A percentile compares a stretch with the other conserved stretches of the same genome.
Conservation (phyloP, 139 green algal species). For the Coelastrella sp. region DNA sequence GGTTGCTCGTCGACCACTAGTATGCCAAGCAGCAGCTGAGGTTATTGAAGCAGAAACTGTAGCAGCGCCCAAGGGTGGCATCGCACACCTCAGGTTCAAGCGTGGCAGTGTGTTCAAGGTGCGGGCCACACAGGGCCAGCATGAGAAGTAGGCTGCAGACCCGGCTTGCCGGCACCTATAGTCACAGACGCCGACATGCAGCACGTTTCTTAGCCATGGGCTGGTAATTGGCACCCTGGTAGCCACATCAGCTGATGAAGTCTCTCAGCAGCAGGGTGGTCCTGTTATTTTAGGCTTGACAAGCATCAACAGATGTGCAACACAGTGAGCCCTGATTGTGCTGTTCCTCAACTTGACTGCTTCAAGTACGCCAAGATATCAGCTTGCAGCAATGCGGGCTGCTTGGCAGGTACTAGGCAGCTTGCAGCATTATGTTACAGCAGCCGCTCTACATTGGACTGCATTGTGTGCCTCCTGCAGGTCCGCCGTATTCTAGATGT, state of each 20-base stretch:
- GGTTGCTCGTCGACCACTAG: constrained; percentile 50
- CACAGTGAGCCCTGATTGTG: too few species aligned
- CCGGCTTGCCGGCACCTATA: neutral
- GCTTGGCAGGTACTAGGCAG: neutral
- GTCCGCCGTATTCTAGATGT: constrained; percentile 92
- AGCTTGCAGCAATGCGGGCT: neutral
- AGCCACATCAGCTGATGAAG: too few species aligned
- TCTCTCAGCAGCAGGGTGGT: too few species aligned
- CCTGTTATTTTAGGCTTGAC: too few species aligned
- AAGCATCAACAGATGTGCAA: too few species aligned
- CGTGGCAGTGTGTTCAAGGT: constrained; percentile 82
- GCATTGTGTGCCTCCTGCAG: constrained; percentile 52
- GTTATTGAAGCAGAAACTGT: constrained; percentile 45
- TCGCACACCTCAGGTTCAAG: constrained; percentile 71
- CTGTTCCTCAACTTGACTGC: too few species aligned
- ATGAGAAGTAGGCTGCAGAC: neutral
- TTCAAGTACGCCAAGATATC: too few species aligned
- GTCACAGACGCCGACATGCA: neutral
- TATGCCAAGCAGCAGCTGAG: constrained; percentile 60
- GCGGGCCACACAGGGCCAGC: neutral
- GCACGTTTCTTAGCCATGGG: neutral
- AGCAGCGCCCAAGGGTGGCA: constrained; percentile 53
- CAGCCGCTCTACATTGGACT: neutral
- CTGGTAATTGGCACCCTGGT: neutral
- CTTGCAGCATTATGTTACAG: neutral